These are phyloP conservation scores for Fusarium secorum DNA, from an alignment of 2,329 filamentous ascomycete genomes.

Conservation along the genomic window DNA sequence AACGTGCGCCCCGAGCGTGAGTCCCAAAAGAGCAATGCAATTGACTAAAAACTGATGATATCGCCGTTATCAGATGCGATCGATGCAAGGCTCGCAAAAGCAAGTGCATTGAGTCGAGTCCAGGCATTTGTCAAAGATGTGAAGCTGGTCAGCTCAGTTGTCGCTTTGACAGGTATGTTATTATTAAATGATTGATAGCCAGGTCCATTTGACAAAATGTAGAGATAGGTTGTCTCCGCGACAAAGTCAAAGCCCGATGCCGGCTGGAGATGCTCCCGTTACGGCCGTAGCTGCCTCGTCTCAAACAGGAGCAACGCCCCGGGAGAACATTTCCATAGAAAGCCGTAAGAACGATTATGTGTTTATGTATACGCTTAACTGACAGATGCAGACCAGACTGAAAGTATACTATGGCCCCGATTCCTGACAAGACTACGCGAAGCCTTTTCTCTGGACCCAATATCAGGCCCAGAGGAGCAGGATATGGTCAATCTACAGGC, in stretches of 20 bases:
- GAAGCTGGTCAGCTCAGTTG: background rate
- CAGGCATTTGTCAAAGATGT: background rate
- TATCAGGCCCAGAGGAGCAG: background rate
- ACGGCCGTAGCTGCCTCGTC: background rate
- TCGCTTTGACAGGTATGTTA: background rate
- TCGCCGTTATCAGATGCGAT: background rate
- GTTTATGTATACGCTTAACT: fast-evolving
- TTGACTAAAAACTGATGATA: background rate
- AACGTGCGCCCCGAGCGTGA: background rate
- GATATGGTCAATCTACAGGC: background rate
- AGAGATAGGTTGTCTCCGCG: background rate
- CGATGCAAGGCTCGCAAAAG: constrained; percentile 1
- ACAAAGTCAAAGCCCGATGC: background rate
- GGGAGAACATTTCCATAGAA: background rate
- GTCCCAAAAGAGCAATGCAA: fast-evolving
- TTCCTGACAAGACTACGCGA: background rate
- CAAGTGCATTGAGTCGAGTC: background rate
- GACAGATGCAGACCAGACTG: background rate
- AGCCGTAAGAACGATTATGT: background rate
- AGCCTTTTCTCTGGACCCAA: background rate
- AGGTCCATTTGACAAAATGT: fast-evolving
- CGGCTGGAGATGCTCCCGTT: background rate
- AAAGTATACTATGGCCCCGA: background rate
- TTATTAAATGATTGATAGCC: fast-evolving
- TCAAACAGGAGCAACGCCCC: background rate